Evolutionary conservation across 176 grass and related monocot species (phyloP).

Genomic region (Bolboschoenus planiculmis): DNA sequence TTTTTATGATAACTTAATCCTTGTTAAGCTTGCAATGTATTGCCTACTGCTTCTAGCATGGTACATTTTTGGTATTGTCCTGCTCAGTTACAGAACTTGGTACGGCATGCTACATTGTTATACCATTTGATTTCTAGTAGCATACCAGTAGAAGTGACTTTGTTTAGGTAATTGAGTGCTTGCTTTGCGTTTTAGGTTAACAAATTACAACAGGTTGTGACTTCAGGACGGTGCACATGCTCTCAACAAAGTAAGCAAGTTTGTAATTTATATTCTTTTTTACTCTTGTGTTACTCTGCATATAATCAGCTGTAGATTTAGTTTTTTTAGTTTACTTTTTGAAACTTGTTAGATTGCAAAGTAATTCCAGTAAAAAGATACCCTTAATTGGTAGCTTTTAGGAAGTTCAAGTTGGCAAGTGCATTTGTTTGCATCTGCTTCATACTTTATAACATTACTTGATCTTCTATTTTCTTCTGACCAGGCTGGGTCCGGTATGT

Average conservation of each 20-base stretch:
- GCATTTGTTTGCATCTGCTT: background rate
- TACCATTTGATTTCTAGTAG: background rate
- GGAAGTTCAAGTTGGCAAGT: background rate
- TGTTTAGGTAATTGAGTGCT: background rate
- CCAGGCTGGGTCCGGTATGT: background rate
- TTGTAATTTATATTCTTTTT: background rate
- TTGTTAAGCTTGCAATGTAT: background rate
- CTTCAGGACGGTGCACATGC: background rate
- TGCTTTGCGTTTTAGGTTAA: slow-evolving; percentile 7
- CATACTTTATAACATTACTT: background rate
- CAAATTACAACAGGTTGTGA: background rate
- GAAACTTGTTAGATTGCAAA: background rate
- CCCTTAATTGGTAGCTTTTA: background rate
- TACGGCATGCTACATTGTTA: background rate
- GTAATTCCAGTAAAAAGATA: background rate
- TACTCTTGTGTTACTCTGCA: background rate
- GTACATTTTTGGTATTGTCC: background rate
- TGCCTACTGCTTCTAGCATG: background rate
- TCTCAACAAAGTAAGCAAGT: slow-evolving; percentile 4
- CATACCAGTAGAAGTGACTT: background rate
- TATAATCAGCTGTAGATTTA: background rate
- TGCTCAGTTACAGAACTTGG: background rate
- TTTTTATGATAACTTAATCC: background rate
- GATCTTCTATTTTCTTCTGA: background rate
- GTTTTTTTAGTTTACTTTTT: background rate